Conservation (phyloP, 805 yeast genomes). For the Candida saitoana region DNA sequence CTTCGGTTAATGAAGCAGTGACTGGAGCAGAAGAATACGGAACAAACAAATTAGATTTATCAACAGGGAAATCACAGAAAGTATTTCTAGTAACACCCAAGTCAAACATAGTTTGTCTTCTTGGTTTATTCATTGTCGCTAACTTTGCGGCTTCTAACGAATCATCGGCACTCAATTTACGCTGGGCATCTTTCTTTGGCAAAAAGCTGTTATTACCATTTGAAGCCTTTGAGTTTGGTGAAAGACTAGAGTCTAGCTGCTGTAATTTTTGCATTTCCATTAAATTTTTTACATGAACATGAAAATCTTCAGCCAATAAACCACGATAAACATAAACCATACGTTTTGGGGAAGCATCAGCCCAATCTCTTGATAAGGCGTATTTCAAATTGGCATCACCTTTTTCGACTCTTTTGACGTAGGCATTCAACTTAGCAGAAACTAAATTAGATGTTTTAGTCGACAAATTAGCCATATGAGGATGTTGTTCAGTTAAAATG, state of each 20-base stretch:
- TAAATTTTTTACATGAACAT: conserved; percentile 63
- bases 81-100: conserved; percentile 42
- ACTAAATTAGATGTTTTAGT: conserved; percentile 79
- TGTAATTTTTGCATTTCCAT: conserved; percentile 47
- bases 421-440: conserved; percentile 78
- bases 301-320: conserved; percentile 68
- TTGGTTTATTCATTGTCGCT: conserved; percentile 32
- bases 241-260: conserved; percentile 6
- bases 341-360: conserved; percentile 83
- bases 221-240: conserved; percentile 12
- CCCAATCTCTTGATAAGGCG: conserved; percentile 84
- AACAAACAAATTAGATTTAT: conserved; percentile 46
- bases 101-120: conserved; percentile 53
- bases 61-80: conserved; percentile 33
- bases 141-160: conserved; percentile 35
- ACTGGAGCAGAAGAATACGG: conserved; percentile 79
- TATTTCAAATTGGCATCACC: conserved; percentile 71
- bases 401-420: conserved; percentile 79
- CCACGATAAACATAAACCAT: conserved; percentile 88
- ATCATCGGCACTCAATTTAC: conserved; percentile 14
- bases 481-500: conserved; percentile 66
- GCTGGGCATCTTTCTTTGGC: conserved; percentile 2
- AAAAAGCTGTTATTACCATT: conserved; percentile 2
- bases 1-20: conserved; percentile 56
- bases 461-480: conserved; percentile 77